Conservation (phyloP, 306 rosid genomes). For the Trifolium subterraneum region DNA sequence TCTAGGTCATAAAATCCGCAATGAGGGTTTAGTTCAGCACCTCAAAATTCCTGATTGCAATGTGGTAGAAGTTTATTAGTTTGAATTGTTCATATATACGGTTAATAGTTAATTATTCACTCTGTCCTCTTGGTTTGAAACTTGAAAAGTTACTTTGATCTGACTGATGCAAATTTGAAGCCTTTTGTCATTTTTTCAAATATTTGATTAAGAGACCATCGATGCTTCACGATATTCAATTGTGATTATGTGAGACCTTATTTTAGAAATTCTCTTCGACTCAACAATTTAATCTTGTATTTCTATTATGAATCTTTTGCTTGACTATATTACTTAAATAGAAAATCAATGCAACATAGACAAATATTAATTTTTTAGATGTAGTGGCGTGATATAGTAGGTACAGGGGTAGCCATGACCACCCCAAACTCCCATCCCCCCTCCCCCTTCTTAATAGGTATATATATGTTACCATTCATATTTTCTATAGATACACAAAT, state of each 20-base stretch:
- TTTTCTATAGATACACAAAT: too few relatives aligned
- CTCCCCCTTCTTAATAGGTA: too few relatives aligned
- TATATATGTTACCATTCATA: too few relatives aligned
- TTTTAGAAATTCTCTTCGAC: neutral
- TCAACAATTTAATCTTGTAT: neutral
- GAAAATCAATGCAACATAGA: conserved; percentile 8
- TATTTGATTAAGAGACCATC: neutral
- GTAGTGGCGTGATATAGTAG: too few relatives aligned
- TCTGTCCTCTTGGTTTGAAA: neutral
- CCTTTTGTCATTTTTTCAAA: neutral
- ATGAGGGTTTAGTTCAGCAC: conserved; percentile 8
- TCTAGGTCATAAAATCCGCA: neutral
- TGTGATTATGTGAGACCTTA: neutral
- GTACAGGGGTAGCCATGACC: too few relatives aligned
- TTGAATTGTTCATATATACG: conserved; percentile 8
- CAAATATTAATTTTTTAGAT: neutral
- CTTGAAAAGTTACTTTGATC: neutral
- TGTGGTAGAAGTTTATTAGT: neutral
- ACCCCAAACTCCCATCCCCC: too few relatives aligned
- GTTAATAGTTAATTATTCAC: conserved; percentile 1
- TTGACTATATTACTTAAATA: conserved; percentile 1
- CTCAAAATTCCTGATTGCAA: conserved; percentile 18
- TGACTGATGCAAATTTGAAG: neutral
- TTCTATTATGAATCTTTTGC: conserved; percentile 17
- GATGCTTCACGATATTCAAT: neutral